Conservation (phyloP, 306 rosid species). For the Mucuna pruriens region DNA sequence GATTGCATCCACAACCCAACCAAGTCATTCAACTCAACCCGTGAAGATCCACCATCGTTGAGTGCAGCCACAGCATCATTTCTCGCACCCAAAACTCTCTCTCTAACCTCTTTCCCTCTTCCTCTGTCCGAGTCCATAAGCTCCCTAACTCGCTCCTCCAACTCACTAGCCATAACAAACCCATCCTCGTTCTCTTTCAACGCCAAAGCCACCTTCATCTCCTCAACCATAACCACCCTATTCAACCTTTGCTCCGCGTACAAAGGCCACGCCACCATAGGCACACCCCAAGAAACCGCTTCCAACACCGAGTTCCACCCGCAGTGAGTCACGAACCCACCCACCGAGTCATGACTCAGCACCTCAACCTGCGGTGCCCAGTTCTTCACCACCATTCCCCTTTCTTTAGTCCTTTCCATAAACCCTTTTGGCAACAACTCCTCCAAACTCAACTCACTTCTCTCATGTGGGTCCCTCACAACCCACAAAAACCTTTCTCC, state of each 20-base stretch:
- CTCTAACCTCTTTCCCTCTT: constrained; percentile 34
- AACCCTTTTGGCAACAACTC: constrained; percentile 57
- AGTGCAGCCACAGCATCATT: constrained; percentile 21
- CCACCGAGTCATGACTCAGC: constrained; percentile 43
- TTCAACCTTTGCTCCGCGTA: constrained; percentile 47
- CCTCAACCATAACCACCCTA: constrained; percentile 52
- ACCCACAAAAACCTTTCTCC: constrained; percentile 59
- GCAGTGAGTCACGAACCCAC: constrained; percentile 50
- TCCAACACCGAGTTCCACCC: constrained; percentile 53
- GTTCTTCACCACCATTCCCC: constrained; percentile 30
- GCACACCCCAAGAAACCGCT: constrained; percentile 25
- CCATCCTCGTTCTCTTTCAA: constrained; percentile 41
- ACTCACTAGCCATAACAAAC: constrained; percentile 47
- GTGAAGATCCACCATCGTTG: constrained; percentile 33
- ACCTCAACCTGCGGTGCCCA: constrained; percentile 66
- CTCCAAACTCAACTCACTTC: constrained; percentile 28
- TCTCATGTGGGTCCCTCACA: constrained; percentile 43
- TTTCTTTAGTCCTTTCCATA: constrained; percentile 39
- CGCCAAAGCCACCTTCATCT: constrained; percentile 48
- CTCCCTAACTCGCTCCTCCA: constrained; percentile 40
- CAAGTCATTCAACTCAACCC: constrained; percentile 17
- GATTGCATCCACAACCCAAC: constrained; percentile 26
- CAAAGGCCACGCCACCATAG: constrained; percentile 51
- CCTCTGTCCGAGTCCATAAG: constrained; percentile 27
- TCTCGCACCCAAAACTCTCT: background rate